Evolutionary conservation across 1,139 yeast genomes (phyloP).

Genomic region (Geotrichum candidum): DNA sequence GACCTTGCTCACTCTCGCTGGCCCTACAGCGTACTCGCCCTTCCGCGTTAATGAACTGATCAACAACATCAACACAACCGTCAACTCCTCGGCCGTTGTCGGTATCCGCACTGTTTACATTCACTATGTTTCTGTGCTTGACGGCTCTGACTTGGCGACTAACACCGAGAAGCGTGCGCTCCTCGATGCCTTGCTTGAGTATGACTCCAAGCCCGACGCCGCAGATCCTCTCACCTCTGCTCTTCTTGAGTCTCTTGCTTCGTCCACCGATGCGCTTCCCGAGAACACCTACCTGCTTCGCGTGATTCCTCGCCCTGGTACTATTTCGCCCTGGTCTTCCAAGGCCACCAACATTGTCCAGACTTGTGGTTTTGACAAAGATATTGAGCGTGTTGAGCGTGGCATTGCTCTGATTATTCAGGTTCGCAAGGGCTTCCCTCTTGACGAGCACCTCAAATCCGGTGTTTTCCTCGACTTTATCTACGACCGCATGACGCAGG

Average conservation of each 20-base stretch:
- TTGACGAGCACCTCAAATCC: conserved; percentile 48
- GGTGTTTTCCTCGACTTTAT: conserved; percentile 60
- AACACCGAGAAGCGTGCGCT: conserved; percentile 40
- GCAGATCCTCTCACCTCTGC: conserved; percentile 45
- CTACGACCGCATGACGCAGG: conserved; percentile 94
- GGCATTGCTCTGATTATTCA: conserved; percentile 72
- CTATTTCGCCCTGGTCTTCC: conserved; percentile 98
- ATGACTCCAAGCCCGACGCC: conserved; percentile 61
- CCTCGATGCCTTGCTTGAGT: conserved; percentile 60
- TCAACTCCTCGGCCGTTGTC: conserved; percentile 59
- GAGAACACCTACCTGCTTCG: conserved; percentile 59
- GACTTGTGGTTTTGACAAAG: conserved; percentile 73
- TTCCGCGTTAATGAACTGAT: conserved; percentile 74
- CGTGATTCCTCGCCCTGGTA: conserved; percentile 88
- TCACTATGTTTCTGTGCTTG: conserved; percentile 68
- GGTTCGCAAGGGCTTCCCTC: conserved; percentile 62
- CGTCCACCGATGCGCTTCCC: conserved; percentile 34
- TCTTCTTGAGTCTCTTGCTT: conserved; percentile 39
- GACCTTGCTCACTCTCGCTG: conserved; percentile 60
- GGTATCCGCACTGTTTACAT: conserved; percentile 69
- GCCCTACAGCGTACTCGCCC: conserved; percentile 83
- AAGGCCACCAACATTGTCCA: conserved; percentile 93
- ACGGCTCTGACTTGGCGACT: conserved; percentile 29
- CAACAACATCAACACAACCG: conserved; percentile 64
- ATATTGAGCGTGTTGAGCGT: conserved; percentile 80